Evolutionary conservation across 768 basidiomycete species (phyloP), one percentile per base, ranked within the genome.

Genomic region (Macrocybe gigantea): DNA sequence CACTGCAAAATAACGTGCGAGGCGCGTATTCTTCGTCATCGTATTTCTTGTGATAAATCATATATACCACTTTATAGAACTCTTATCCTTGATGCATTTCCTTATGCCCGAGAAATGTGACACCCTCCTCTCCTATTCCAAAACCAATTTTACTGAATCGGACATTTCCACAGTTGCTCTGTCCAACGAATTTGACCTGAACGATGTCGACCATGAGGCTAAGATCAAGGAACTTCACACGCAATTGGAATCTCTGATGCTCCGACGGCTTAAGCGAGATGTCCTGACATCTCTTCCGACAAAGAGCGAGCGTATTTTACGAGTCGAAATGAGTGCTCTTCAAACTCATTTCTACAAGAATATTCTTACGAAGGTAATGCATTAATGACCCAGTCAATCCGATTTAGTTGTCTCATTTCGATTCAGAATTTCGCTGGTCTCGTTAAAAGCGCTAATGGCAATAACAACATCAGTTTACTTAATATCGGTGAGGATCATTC

Each of bases 301-400:
- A 7, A 99, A 99, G 80, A 94, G 92, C 64, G 96, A 99, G 69
- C 87, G 93, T 35, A 99, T 98, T 56, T 72, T 99, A 39, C 83
- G 96, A 13, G 94, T 98, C 31, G 96, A 99, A 73, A 94, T 98
- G 94, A 87, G 83, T 61, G 80, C 89, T 44, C 80, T 98, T 62
- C 95, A 97, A 67, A 94, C 92, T 5, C 93, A 93, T 62, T 97
- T 94, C 61, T 99, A 99, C 75, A 97, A 97, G 77, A 98, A 96
- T 64, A 98, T 97, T 58, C 68, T 96, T 53, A 93, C 93, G 33
- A 93, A 88, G 80, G 90, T 85, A 49, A 22, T 22, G 22, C 22
- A 22, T 22, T 22, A 22, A 22, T 4, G 13, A 71, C 41, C 30
- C 13, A 40, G 12, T 15, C 22, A 41, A 33, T 33, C 14, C 11